Evolutionary conservation across 73 alveolate species (phyloP).

Genomic region (Paramecium pentaurelia): DNA sequence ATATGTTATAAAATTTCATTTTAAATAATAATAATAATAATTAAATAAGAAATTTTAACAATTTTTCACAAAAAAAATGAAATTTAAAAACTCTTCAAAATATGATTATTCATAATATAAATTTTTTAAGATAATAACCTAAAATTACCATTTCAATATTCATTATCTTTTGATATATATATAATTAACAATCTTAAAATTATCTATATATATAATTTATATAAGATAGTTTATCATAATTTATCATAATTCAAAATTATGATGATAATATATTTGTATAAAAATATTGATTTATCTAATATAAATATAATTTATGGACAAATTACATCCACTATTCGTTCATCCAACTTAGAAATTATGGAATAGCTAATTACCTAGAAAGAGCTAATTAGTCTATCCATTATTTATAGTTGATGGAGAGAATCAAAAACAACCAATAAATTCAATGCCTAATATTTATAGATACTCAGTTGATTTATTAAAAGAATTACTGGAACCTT

Average conservation of each 20-base stretch:
- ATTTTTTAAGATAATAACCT: background rate
- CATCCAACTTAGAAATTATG: conserved; percentile 22
- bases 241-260: background rate
- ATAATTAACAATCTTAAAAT: no score
- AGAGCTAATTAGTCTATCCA: conserved; percentile 4
- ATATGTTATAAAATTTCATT: background rate
- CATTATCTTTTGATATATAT: no score
- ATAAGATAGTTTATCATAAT: no score
- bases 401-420: conserved; percentile 15
- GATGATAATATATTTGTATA: background rate
- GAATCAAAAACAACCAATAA: background rate
- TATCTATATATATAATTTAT: no score
- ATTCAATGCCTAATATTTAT: conserved; percentile 13
- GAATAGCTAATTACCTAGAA: background rate
- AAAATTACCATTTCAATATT: no score
- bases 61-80: no score
- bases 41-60: no score
- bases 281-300: background rate
- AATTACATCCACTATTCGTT: background rate
- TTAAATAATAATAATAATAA: no score
- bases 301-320: background rate
- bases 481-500: conserved; percentile 26
- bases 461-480: conserved; percentile 32
- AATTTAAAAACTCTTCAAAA: no score
- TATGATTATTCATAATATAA: no score